These are phyloP conservation scores for Leishmania major DNA, from an alignment of 208 protist species.

Conservation along the genomic window DNA sequence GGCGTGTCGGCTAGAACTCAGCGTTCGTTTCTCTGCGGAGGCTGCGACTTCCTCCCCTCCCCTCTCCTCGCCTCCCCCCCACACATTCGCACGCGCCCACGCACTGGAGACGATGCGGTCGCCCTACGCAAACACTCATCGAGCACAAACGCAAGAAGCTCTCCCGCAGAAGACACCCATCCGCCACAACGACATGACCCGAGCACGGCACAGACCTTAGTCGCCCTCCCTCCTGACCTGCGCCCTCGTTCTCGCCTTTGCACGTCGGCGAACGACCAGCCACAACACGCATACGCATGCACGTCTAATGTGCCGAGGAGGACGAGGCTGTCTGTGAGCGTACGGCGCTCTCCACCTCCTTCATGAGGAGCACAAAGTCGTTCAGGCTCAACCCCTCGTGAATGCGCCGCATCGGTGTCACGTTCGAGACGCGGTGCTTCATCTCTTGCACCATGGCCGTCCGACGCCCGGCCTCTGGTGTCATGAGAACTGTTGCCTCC, in stretches of 20 bases:
- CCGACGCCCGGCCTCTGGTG: slow-evolving; percentile 39
- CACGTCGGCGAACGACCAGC: background rate
- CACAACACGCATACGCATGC: background rate
- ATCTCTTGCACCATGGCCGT: slow-evolving; percentile 46
- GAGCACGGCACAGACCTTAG: background rate
- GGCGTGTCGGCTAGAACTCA: background rate
- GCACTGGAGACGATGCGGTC: background rate
- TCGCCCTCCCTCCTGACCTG: background rate
- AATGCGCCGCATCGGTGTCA: slow-evolving; percentile 59
- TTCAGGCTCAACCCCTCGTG: slow-evolving; percentile 53
- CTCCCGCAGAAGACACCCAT: background rate
- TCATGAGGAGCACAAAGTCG: slow-evolving; percentile 42
- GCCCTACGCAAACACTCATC: background rate
- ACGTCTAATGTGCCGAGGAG: background rate
- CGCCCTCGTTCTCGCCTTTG: background rate
- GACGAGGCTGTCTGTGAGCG: slow-evolving; percentile 28
- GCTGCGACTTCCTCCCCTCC: background rate
- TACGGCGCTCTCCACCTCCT: slow-evolving; percentile 44
- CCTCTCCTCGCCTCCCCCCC: no score
- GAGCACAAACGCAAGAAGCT: background rate
- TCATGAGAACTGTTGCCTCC: slow-evolving; percentile 41
- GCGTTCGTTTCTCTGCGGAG: background rate
- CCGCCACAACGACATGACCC: background rate
- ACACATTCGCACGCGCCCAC: background rate
- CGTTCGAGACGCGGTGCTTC: slow-evolving; percentile 38